Conservation (phyloP, 257 asterid species). For the Verbena officinalis region DNA sequence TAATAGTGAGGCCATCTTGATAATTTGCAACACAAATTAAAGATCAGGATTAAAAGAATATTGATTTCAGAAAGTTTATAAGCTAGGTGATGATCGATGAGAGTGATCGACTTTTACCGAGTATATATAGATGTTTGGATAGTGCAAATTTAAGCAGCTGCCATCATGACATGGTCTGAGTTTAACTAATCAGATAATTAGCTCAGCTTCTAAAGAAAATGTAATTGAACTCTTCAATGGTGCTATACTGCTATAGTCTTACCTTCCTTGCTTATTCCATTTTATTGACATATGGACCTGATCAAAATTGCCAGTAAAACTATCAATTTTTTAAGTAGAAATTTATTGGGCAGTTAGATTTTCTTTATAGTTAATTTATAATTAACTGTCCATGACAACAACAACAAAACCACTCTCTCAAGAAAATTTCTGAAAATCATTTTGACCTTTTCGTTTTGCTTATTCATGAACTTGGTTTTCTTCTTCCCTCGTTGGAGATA, state of each 20-base stretch:
- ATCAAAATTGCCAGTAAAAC: not conserved
- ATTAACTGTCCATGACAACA: not conserved
- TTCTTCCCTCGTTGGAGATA: too few relatives aligned
- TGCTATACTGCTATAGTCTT: not conserved
- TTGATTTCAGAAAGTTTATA: not conserved
- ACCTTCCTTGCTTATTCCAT: not conserved
- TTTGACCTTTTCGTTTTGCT: constrained; percentile 6
- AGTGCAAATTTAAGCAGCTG: not conserved
- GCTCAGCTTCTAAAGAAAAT: not conserved
- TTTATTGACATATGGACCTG: not conserved
- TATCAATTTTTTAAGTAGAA: not conserved
- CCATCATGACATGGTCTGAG: not conserved
- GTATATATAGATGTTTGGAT: constrained; percentile 11
- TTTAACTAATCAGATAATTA: not conserved
- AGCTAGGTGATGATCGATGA: not conserved
- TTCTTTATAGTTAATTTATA: not conserved
- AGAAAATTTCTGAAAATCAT: not conserved
- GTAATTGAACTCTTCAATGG: not conserved
- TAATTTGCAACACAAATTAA: not conserved
- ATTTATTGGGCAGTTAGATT: not conserved
- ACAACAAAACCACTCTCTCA: not conserved
- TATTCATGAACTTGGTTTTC: not conserved
- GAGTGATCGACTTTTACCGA: not conserved
- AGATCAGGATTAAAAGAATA: not conserved
- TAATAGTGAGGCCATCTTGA: not conserved